A percentile compares a stretch with the other conserved stretches of the same genome.
phyloP scores from a whole-genome alignment of 805 yeast species.

The Teunomyces pallodes region DNA sequence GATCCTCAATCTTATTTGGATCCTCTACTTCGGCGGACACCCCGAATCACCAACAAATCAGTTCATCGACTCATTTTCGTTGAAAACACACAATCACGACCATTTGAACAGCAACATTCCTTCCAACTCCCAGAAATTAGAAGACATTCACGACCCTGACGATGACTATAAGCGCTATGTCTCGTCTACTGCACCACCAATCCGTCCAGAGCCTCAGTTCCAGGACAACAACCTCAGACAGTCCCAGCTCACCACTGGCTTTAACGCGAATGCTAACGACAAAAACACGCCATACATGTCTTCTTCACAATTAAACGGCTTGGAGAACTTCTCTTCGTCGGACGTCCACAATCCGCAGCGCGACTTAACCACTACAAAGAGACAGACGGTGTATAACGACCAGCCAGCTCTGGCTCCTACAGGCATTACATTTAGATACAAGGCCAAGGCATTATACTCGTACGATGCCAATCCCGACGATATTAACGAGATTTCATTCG shows the following conservation, averaged over 20 bases:
- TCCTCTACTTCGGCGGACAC: constrained; percentile 86
- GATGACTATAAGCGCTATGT: constrained; percentile 24
- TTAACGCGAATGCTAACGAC: constrained; percentile 23
- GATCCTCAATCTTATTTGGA: constrained; percentile 81
- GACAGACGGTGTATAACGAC: constrained; percentile 22
- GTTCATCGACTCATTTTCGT: constrained; percentile 79
- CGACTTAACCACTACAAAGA: constrained; percentile 28
- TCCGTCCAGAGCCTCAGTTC: constrained; percentile 18
- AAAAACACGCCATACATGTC: constrained; percentile 42
- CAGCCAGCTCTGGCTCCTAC: constrained; percentile 14
- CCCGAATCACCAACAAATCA: constrained; percentile 84
- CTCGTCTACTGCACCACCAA: constrained; percentile 10
- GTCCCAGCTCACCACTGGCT: constrained; percentile 28
- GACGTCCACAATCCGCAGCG: constrained; percentile 27
- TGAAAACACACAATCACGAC: constrained; percentile 43
- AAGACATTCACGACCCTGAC: constrained; percentile 14
- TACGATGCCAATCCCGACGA: constrained; percentile 91
- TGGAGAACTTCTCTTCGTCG: constrained; percentile 50
- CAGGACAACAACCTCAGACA: constrained; percentile 35
- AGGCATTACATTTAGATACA: constrained; percentile 62
- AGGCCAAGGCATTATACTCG: constrained; percentile 82
- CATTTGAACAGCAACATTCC: constrained; percentile 23
- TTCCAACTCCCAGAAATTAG: constrained; percentile 14
- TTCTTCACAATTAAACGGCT: constrained; percentile 57
- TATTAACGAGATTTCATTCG: constrained; percentile 86